Evolutionary conservation across 225 moss, liverwort and hornwort genomes (phyloP), one percentile per base, ranked within the genome.

Genomic region (Bryoerythrophyllum caledonicum): DNA sequence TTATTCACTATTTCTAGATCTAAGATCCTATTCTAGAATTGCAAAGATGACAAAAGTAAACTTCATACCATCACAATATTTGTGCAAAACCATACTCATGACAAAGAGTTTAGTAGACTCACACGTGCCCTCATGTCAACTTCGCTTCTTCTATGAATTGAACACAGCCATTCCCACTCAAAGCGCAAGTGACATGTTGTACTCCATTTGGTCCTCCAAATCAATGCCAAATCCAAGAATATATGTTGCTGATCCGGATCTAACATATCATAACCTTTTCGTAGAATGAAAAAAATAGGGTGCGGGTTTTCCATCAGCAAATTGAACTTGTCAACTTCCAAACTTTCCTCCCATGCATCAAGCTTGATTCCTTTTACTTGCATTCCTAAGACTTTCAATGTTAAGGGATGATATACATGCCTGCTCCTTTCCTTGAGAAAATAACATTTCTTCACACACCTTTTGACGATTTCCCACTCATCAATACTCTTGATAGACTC

Each of bases 191-290:
- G 15, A 7, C 5, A 26, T 57, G 1, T 5, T 7, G 16, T 0
- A 4, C 8, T 10, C 1, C 8, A 0, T 38, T 1, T 38, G 2
- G 8, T 38, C 37, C 37, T 2, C 61, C 35, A 35, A 35, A 62
- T 1, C 8, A 71, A 16, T 30, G 54, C 54, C 53, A 74, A 40
- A 6, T 65, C 74, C 65, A 65, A 74, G 19, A 49, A 49, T 19
- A 49, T 49, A 19, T 49, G 7, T 49, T 49, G 17, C 19, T 49
- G 5, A 17, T 74, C 14, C 2, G 0, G 14, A n/a, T n/a, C 8
- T 2, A 75, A 5, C 27, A 14, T 20, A 66, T 54, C 56, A 5
- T 65, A 75, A 8, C 65, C 55, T 6, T 26, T 0, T 25, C 55
- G 8, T 5, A 75, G 46, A 25, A 76, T 2, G 5, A 24, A 49